These are phyloP conservation scores for Saccharomycopsis oosterbeekiorum DNA, from an alignment of 805 yeast species.

Conservation along the genomic window DNA sequence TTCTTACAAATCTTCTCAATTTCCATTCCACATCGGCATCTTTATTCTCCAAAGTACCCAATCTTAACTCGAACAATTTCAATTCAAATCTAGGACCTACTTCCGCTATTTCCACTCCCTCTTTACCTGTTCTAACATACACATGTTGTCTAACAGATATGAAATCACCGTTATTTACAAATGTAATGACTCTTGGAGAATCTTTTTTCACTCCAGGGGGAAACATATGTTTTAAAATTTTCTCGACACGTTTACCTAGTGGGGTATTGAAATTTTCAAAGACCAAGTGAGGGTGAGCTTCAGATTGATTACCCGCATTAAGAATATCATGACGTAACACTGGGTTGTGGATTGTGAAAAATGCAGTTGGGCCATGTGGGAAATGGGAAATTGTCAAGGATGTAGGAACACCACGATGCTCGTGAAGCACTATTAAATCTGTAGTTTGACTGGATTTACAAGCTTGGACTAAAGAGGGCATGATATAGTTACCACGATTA, in stretches of 20 bases:
- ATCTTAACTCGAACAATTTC: slow-evolving; percentile 77
- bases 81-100: slow-evolving; percentile 98
- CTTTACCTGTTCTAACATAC: slow-evolving; percentile 74
- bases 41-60: slow-evolving; percentile 89
- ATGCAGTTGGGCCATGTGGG: slow-evolving; percentile 97
- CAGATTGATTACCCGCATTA: slow-evolving; percentile 79
- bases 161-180: slow-evolving; percentile 82
- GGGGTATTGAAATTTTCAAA: slow-evolving; percentile 81
- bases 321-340: slow-evolving; percentile 87
- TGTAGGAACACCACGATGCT: slow-evolving; percentile 97
- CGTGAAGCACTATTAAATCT: slow-evolving; percentile 81
- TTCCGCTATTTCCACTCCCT: slow-evolving; percentile 85
- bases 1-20: slow-evolving; percentile 82
- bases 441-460: slow-evolving; percentile 75
- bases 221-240: slow-evolving; percentile 76
- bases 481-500: slow-evolving; percentile 86
- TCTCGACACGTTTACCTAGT: slow-evolving; percentile 74
- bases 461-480: slow-evolving; percentile 75
- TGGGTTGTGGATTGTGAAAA: slow-evolving; percentile 89
- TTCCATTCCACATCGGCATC: slow-evolving; percentile 99
- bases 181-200: slow-evolving; percentile 84
- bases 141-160: slow-evolving; percentile 94
- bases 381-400: slow-evolving; percentile 87
- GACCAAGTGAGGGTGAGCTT: slow-evolving; percentile 87
- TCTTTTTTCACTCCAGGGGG: slow-evolving; percentile 96